Percentiles rank a stretch among this genome's conserved stretches.
phyloP scores from a whole-genome alignment of 331 rosid genomes.

The Prunus yedoensis region DNA sequence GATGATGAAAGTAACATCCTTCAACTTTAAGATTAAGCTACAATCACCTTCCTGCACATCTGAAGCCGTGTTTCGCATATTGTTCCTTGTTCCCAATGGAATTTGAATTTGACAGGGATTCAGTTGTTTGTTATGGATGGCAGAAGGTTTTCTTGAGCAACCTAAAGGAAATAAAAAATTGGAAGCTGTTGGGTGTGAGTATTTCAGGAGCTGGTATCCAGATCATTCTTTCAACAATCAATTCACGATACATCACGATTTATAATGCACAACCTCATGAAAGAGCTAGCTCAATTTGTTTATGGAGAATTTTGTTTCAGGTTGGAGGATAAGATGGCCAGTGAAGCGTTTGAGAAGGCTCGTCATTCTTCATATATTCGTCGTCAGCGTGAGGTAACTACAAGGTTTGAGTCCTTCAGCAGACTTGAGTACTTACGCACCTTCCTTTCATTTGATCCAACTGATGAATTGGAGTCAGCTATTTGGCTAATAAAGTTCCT shows the following conservation, averaged over 20 bases:
- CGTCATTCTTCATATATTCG: slow-evolving; percentile 33
- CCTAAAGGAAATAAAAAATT: slow-evolving; percentile 13
- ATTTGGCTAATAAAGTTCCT: slow-evolving; percentile 28
- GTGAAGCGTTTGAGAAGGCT: slow-evolving; percentile 21
- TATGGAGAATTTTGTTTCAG: slow-evolving; percentile 20
- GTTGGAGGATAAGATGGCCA: slow-evolving; percentile 12
- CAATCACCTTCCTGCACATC: slow-evolving; percentile 34
- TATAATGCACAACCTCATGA: slow-evolving; percentile 9
- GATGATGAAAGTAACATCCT: slow-evolving; percentile 35
- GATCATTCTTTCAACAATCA: slow-evolving; percentile 30
- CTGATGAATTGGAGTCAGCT: slow-evolving; percentile 26
- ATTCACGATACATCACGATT: neutral
- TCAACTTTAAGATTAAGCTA: slow-evolving; percentile 29
- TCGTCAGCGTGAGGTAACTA: slow-evolving; percentile 19
- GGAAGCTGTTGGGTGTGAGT: slow-evolving; percentile 31
- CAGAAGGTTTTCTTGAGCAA: slow-evolving; percentile 32
- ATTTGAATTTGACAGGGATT: slow-evolving; percentile 25
- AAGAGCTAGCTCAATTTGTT: slow-evolving; percentile 15
- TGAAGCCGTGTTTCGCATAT: slow-evolving; percentile 32
- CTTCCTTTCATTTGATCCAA: slow-evolving; percentile 33
- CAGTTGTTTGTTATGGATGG: slow-evolving; percentile 37
- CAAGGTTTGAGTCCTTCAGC: slow-evolving; percentile 29
- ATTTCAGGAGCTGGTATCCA: slow-evolving; percentile 34
- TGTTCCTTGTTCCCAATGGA: slow-evolving; percentile 28
- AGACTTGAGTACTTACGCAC: slow-evolving; percentile 28